Conservation (phyloP, 495 filamentous ascomycete genomes). For the Penicillium alfredii region DNA sequence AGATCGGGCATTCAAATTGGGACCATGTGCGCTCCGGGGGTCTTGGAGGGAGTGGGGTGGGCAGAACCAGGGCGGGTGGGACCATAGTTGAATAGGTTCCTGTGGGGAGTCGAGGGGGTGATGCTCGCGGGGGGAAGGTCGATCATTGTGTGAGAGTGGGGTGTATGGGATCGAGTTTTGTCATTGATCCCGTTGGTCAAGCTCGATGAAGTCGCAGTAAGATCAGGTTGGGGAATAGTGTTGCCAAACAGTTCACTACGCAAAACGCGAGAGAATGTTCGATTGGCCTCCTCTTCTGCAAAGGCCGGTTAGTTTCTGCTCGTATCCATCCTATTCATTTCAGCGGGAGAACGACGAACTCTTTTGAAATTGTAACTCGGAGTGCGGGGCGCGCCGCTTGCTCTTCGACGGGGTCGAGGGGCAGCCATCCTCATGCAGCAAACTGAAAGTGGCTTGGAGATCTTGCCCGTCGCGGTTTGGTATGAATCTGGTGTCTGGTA, state of each 20-base stretch:
- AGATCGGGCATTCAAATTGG: slow-evolving; percentile 78
- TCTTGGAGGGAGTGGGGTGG: slow-evolving; percentile 80
- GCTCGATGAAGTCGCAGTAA: slow-evolving; percentile 57
- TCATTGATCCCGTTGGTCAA: slow-evolving; percentile 57
- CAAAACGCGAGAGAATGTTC: slow-evolving; percentile 82
- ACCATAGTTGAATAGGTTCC: slow-evolving; percentile 92
- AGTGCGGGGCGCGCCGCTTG: slow-evolving; percentile 78
- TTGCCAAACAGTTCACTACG: slow-evolving; percentile 86
- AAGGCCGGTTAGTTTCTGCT: too few species aligned
- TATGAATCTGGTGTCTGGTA: slow-evolving; percentile 63
- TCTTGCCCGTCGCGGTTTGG: slow-evolving; percentile 92
- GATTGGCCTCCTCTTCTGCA: slow-evolving; percentile 90
- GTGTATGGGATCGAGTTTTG: slow-evolving; percentile 71
- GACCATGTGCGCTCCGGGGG: slow-evolving; percentile 80
- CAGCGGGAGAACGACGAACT: too few species aligned
- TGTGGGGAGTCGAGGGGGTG: slow-evolving; percentile 91
- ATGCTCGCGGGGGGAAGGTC: slow-evolving; percentile 60
- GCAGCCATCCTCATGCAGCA: slow-evolving; percentile 86
- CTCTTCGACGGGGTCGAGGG: slow-evolving; percentile 82
- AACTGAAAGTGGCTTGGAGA: slow-evolving; percentile 80
- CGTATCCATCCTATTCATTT: too few species aligned
- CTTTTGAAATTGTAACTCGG: slow-evolving; percentile 88
- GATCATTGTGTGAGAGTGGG: slow-evolving; percentile 60
- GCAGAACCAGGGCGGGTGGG: slow-evolving; percentile 68
- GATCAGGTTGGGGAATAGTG: slow-evolving; percentile 75